These are phyloP conservation scores for Lachnum nothofagi DNA, from an alignment of 2,329 filamentous ascomycete species.

Conservation along the genomic window DNA sequence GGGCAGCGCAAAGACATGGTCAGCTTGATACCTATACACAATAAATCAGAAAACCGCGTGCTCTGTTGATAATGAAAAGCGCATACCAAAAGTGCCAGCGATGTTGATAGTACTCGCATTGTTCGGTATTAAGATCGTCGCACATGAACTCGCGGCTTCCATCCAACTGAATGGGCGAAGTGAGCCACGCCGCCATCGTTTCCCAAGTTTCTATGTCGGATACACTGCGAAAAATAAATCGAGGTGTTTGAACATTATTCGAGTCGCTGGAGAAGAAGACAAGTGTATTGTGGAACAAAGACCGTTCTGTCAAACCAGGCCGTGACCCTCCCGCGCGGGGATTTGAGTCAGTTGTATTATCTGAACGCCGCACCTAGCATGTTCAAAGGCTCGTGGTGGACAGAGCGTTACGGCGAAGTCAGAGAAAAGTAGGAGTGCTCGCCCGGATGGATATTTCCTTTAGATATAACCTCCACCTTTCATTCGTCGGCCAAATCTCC, in stretches of 20 bases:
- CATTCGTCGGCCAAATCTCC: too few relatives aligned
- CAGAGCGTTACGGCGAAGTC: too few relatives aligned
- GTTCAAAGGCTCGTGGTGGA: too few relatives aligned
- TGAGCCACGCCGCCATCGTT: conserved; percentile 33
- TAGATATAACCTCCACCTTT: too few relatives aligned
- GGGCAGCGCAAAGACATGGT: conserved; percentile 11
- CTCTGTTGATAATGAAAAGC: background rate
- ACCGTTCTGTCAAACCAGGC: too few relatives aligned
- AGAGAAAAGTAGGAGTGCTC: too few relatives aligned
- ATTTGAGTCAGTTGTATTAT: too few relatives aligned
- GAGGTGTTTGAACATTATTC: background rate
- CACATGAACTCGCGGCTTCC: conserved; percentile 30
- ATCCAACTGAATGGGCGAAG: conserved; percentile 38
- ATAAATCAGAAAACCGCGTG: conserved; percentile 32
- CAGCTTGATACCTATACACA: conserved; percentile 11
- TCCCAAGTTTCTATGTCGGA: conserved; percentile 7
- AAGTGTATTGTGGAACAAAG: too few relatives aligned
- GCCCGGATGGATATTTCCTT: too few relatives aligned
- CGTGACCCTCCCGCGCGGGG: too few relatives aligned
- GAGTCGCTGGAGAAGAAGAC: too few relatives aligned
- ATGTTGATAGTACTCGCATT: conserved; percentile 43
- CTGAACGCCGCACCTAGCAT: too few relatives aligned
- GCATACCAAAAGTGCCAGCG: conserved; percentile 46
- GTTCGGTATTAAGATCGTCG: conserved; percentile 32
- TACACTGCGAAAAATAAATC: background rate